Evolutionary conservation across 2,329 filamentous ascomycete species (phyloP), one percentile per base, ranked within the genome.

Genomic region (Sclerotinia nivalis): DNA sequence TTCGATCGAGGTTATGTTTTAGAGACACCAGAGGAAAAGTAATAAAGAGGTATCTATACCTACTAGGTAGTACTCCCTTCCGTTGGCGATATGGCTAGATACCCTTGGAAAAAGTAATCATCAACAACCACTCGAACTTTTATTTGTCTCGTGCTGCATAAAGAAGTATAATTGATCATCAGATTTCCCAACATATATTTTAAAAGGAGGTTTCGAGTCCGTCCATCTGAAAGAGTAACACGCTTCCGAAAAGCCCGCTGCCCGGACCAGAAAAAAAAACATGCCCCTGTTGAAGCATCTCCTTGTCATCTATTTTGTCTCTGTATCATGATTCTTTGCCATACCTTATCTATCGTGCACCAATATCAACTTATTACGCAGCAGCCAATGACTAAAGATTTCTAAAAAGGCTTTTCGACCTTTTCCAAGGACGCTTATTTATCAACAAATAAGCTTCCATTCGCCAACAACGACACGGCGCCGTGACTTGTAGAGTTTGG

Each of bases 251-350:
- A 52, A 52, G 61, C 47, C 66, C 45, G 47, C 47, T 68, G 66
- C 66, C 56, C 66, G 66, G 56, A 50, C 66, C 66, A 68, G 25
- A 62, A 62, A 61, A 65, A 65, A 50, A 60, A 54, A 62, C 56
- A 68, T 68, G 66, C 66, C 66, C 66, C 66, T 68, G 66, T 68
- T 62, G 66, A 62, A 62, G 66, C 56, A n/a, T 40, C 56, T 54
- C 56, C 31, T 61, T 68, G 65, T 68, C 40, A 47, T 68, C 37
- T 68, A 50, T 68, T 61, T 52, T 13, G 58, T 50, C n/a, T 62
- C 61, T 52, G 34, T 62, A 52, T 40, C 47, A 52, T 68, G 43
- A 68, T 52, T 61, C 66, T 60, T 40, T 61, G 54, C 54, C 54
- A 68, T 68, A 68, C 56, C 66, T 68, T 50, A 68, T 68, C 56